Evolutionary conservation across 2,329 filamentous ascomycete species (phyloP).

Genomic region (Paracoccidioides lutzii): DNA sequence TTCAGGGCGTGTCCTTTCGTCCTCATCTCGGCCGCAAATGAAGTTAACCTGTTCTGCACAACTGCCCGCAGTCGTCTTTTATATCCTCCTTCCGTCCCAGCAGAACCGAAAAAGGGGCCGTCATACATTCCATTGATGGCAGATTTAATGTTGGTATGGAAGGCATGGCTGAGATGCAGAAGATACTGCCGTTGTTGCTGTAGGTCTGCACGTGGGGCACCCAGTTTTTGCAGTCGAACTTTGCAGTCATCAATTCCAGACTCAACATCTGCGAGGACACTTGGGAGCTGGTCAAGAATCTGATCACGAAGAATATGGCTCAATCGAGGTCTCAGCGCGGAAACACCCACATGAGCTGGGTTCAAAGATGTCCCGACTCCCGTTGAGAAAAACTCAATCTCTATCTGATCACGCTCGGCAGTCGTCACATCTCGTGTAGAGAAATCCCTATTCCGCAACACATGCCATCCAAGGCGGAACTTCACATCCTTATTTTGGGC

Average conservation of each 20-base stretch:
- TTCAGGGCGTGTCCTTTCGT: constrained; percentile 29
- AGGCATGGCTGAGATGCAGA: constrained; percentile 26
- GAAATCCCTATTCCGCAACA: constrained; percentile 16
- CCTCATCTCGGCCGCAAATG: constrained; percentile 32
- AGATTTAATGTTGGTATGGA: constrained; percentile 24
- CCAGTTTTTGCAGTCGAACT: constrained; percentile 34
- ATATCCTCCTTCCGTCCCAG: constrained; percentile 14
- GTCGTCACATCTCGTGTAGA: constrained; percentile 6
- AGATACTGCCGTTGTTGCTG: constrained; percentile 38
- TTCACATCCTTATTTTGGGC: constrained; percentile 16
- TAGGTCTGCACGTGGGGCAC: constrained; percentile 29
- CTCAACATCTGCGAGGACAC: constrained; percentile 14
- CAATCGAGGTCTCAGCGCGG: constrained; percentile 13
- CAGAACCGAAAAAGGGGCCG: constrained; percentile 21
- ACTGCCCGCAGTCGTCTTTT: constrained; percentile 22
- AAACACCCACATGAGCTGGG: constrained; percentile 13
- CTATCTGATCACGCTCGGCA: constrained; percentile 12
- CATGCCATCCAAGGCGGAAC: constrained; percentile 20
- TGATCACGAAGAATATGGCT: constrained; percentile 18
- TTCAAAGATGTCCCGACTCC: constrained; percentile 15
- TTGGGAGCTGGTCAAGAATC: constrained; percentile 16
- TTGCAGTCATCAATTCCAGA: constrained; percentile 23
- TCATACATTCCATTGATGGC: constrained; percentile 24
- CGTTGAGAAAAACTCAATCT: constrained; percentile 16
- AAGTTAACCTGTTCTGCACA: constrained; percentile 13